Conservation (phyloP, 352 stramenopile species). For the Globisporangium heterothallicum region DNA sequence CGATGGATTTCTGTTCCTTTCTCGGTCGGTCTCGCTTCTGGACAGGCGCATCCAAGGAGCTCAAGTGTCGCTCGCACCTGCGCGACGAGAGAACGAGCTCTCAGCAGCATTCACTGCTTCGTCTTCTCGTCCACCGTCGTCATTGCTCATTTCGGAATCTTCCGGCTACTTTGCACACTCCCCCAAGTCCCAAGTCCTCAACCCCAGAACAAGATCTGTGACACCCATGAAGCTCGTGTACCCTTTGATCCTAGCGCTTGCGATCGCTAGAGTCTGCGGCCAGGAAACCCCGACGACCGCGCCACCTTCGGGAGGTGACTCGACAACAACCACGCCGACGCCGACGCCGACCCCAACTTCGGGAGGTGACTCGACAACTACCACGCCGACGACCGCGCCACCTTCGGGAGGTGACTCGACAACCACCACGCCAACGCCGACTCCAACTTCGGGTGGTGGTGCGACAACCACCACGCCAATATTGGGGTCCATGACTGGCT, state of each 20-base stretch:
- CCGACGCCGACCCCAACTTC: not conserved
- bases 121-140: not conserved
- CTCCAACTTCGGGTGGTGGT: too few species aligned
- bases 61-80: slow-evolving; percentile 1
- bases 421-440: not conserved
- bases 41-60: too few species aligned
- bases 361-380: too few species aligned
- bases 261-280: not conserved
- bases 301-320: not conserved
- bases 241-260: slow-evolving; percentile 2
- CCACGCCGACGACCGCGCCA: not conserved
- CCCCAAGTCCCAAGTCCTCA: not conserved
- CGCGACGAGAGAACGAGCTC: not conserved
- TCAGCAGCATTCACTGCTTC: not conserved
- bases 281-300: not conserved
- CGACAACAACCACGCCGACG: not conserved
- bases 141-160: slow-evolving; percentile 8
- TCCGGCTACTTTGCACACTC: not conserved
- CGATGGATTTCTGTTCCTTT: too few species aligned
- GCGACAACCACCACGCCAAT: too few species aligned
- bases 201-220: not conserved
- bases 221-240: slow-evolving; percentile 3
- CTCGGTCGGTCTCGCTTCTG: too few species aligned
- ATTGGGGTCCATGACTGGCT: too few species aligned
- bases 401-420: not conserved